These are phyloP conservation scores for Tetraselmis chui DNA, from an alignment of 139 green algal genomes.

Conservation along the genomic window DNA sequence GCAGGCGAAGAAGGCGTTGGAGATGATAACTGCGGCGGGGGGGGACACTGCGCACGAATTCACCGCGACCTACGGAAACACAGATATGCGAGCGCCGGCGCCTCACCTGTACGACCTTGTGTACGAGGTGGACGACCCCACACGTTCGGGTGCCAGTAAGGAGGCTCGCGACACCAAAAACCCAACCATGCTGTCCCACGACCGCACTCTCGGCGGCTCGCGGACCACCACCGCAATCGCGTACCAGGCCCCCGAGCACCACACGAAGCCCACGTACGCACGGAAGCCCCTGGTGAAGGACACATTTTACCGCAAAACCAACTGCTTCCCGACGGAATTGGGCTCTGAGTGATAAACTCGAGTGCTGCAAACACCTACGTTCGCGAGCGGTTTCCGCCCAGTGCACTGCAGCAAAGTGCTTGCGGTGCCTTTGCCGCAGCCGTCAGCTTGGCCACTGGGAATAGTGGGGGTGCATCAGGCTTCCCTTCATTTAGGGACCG, in stretches of 20 bases:
- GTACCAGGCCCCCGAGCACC: slow-evolving; percentile 31
- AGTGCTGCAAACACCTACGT: too few species aligned
- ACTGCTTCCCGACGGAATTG: slow-evolving; percentile 17
- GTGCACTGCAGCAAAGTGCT: too few species aligned
- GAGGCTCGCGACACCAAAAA: slow-evolving; percentile 68
- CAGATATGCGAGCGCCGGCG: background rate
- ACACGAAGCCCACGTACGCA: slow-evolving; percentile 62
- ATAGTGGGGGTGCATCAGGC: too few species aligned
- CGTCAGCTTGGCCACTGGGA: too few species aligned
- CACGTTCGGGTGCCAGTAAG: slow-evolving; percentile 40
- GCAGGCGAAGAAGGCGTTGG: slow-evolving; percentile 55
- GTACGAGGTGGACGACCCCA: slow-evolving; percentile 55
- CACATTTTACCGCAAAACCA: slow-evolving; percentile 71
- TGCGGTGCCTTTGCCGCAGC: too few species aligned
- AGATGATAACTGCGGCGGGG: slow-evolving; percentile 35
- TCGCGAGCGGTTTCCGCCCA: too few species aligned
- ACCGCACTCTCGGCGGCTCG: slow-evolving; percentile 38
- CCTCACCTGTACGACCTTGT: slow-evolving; percentile 71
- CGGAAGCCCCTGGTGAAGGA: slow-evolving; percentile 62
- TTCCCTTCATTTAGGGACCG: too few species aligned
- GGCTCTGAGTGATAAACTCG: too few species aligned
- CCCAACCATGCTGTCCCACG: slow-evolving; percentile 48
- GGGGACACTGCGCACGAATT: background rate
- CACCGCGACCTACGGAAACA: background rate
- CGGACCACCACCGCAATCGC: slow-evolving; percentile 40